Evolutionary conservation across 208 protist genomes (phyloP).

Genomic region (Angomonas ambiguus): DNA sequence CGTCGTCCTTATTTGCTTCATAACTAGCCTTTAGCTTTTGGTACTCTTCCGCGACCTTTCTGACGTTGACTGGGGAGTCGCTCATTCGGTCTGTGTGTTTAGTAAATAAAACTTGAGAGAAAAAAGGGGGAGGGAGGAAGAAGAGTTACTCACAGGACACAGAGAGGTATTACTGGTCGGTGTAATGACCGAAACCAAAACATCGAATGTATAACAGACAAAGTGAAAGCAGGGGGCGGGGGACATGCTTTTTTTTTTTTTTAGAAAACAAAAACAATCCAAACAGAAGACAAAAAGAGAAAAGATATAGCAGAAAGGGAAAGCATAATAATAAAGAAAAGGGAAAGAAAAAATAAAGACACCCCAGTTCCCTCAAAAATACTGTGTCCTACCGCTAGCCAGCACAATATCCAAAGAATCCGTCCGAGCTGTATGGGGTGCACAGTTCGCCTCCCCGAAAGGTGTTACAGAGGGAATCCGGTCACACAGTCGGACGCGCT

Average conservation of each 20-base stretch:
- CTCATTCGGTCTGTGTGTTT: constrained; percentile 8
- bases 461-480: no score
- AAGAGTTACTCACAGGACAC: not conserved
- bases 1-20: constrained; percentile 43
- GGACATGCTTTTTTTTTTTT: constrained; percentile 15
- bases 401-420: not conserved
- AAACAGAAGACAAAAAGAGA: constrained; percentile 11
- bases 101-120: constrained; percentile 3
- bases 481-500: not conserved
- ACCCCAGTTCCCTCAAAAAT: constrained; percentile 12
- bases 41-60: constrained; percentile 65
- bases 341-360: no score
- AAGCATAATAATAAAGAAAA: no score
- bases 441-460: no score
- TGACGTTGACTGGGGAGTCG: constrained; percentile 58
- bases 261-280: not conserved
- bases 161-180: not conserved
- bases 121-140: constrained; percentile 3
- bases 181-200: constrained; percentile 14
- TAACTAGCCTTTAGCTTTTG: constrained; percentile 76
- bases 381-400: not conserved
- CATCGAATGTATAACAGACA: not conserved
- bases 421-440: not conserved
- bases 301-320: constrained; percentile 5
- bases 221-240: no score